These are phyloP conservation scores for Eimeria tenella DNA, from an alignment of 169 alveolate genomes.

Conservation along the genomic window DNA sequence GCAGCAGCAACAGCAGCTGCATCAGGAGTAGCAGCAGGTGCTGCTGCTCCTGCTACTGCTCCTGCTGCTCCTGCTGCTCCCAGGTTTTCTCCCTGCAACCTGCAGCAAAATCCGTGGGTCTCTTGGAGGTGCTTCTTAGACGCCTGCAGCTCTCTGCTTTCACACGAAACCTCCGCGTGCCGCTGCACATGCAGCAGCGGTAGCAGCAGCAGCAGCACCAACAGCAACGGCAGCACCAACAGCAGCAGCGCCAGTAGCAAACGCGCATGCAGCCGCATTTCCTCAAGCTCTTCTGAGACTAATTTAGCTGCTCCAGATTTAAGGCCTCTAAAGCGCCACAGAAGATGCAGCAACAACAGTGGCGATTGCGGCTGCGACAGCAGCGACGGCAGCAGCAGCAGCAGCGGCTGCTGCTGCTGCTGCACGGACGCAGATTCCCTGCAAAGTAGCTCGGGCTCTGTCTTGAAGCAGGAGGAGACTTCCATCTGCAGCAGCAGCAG, in stretches of 20 bases:
- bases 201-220: no score
- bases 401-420: background rate
- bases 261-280: background rate
- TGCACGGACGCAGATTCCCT: no score
- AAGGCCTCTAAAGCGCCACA: no score
- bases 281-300: background rate
- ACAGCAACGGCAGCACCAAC: no score
- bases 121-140: conserved; percentile 5
- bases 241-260: background rate
- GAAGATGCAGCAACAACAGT: background rate
- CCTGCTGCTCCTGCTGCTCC: background rate
- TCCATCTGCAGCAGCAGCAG: no score
- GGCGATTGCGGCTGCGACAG: no score
- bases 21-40: conserved; percentile 16
- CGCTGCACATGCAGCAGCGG: background rate
- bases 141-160: background rate
- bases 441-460: no score
- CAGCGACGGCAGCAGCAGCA: background rate
- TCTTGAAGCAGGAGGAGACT: no score
- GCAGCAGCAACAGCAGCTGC: conserved; percentile 1
- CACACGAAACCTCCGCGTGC: background rate
- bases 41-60: conserved; percentile 10
- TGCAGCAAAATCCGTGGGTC: conserved; percentile 8
- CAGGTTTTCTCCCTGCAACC: background rate
- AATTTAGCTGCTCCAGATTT: background rate